Evolutionary conservation across 1,139 yeast species (phyloP).

Genomic region (Pichia sp.): DNA sequence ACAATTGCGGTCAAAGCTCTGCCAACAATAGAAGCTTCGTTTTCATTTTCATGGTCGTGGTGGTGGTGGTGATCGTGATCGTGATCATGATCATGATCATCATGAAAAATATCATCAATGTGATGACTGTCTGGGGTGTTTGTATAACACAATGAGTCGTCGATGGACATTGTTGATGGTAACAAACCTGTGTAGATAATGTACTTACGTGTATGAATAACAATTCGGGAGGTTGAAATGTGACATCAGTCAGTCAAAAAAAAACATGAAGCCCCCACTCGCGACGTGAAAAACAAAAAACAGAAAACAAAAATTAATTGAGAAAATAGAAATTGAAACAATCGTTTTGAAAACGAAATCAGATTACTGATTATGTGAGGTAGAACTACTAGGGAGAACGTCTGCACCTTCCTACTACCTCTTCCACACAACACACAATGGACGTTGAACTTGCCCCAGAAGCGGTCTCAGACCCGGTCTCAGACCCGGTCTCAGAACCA

Average conservation of each 20-base stretch:
- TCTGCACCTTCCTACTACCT: neutral
- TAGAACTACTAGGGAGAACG: too few species aligned
- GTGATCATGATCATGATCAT: neutral
- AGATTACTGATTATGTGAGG: neutral
- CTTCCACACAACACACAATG: neutral
- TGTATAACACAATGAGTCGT: constrained; percentile 5
- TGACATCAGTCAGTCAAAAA: neutral
- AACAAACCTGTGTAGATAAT: too few species aligned
- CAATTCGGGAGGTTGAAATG: too few species aligned
- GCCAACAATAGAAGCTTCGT: constrained; percentile 47
- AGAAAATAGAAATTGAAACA: too few species aligned
- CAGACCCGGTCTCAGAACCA: too few species aligned
- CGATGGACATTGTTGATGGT: constrained; percentile 7
- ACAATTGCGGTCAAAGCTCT: constrained; percentile 53
- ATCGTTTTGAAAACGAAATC: neutral
- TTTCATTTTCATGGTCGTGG: constrained; percentile 26
- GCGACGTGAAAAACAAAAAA: neutral
- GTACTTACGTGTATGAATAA: neutral
- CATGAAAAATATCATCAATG: constrained; percentile 17
- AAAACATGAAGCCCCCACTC: neutral
- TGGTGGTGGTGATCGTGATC: too few species aligned
- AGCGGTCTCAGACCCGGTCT: neutral
- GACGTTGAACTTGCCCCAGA: neutral
- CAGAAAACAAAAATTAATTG: too few species aligned
- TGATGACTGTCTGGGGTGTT: constrained; percentile 23